A percentile compares a stretch with the other conserved stretches of the same genome.
These are phyloP conservation scores for Wallacemonas sp. DNA, from an alignment of 208 protist genomes.

Conservation along the genomic window DNA sequence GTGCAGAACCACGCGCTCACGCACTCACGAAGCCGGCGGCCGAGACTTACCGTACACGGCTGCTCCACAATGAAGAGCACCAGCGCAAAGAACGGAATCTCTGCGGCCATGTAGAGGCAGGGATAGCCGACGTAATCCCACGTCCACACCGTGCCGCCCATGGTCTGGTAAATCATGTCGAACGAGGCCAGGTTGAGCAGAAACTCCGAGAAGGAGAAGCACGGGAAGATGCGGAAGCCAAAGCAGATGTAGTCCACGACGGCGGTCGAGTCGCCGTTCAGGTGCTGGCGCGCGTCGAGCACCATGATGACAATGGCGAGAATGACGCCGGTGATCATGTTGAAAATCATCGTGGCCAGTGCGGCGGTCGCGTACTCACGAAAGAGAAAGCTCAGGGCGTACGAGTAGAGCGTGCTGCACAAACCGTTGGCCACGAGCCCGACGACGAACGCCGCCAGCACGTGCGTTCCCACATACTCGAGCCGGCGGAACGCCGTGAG, in stretches of 20 bases:
- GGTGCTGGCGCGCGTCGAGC: constrained; percentile 35
- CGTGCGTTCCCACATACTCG: constrained; percentile 48
- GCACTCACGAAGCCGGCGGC: constrained; percentile 11
- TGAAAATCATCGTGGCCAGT: constrained; percentile 46
- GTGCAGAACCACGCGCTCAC: constrained; percentile 22
- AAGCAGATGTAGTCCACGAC: constrained; percentile 34
- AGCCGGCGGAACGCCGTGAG: constrained; percentile 48
- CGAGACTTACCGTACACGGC: constrained; percentile 18
- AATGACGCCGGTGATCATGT: constrained; percentile 69
- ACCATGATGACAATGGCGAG: constrained; percentile 54
- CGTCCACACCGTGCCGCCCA: constrained; percentile 28
- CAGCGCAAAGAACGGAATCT: constrained; percentile 42
- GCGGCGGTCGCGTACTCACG: constrained; percentile 56
- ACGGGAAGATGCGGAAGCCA: constrained; percentile 54
- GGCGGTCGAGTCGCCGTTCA: constrained; percentile 32
- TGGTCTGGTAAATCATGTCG: constrained; percentile 17
- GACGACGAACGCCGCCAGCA: constrained; percentile 37
- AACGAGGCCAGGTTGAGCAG: constrained; percentile 58
- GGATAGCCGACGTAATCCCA: constrained; percentile 34
- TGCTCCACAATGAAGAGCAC: constrained; percentile 52
- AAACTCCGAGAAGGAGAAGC: constrained; percentile 62
- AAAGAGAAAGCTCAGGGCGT: constrained; percentile 66
- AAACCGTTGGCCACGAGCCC: constrained; percentile 49
- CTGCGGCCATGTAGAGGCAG: constrained; percentile 53
- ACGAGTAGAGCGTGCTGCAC: constrained; percentile 36